phyloP scores from a whole-genome alignment of 192 early-diverging fungal species.

The Podila minutissima region DNA sequence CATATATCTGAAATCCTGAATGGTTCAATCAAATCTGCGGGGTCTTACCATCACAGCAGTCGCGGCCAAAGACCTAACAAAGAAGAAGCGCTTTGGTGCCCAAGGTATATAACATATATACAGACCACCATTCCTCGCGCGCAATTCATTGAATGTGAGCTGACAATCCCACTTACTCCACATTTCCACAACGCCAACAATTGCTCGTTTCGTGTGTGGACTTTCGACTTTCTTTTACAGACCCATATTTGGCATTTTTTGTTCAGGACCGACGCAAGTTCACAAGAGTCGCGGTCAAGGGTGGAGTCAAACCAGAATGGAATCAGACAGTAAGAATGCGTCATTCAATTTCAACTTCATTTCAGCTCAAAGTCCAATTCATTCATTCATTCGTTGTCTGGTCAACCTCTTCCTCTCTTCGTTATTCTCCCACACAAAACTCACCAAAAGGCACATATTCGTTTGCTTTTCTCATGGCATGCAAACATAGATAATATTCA shows the following conservation, averaged over 20 bases:
- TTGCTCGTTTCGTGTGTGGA: background rate
- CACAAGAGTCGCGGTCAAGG: constrained; percentile 41
- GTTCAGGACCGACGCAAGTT: constrained; percentile 37
- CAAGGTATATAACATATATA: constrained; percentile 24
- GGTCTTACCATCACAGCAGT: constrained; percentile 34
- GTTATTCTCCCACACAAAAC: background rate
- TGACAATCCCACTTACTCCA: no score
- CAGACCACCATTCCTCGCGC: no score
- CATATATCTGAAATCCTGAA: background rate
- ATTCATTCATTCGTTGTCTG: no score
- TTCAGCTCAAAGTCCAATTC: no score
- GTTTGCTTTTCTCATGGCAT: background rate
- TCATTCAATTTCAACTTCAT: background rate
- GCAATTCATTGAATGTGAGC: no score
- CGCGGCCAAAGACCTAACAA: constrained; percentile 34
- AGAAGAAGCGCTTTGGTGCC: constrained; percentile 38
- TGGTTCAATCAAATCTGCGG: constrained; percentile 35
- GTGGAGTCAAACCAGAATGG: constrained; percentile 39
- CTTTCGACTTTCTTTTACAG: constrained; percentile 1
- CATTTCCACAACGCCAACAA: background rate
- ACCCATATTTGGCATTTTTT: constrained; percentile 41
- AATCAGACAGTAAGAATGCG: constrained; percentile 33
- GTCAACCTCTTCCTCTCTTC: background rate
- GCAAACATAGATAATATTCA: constrained; percentile 29
- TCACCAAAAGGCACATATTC: background rate